These are phyloP conservation scores for Thelonectria olida DNA, from an alignment of 2,329 filamentous ascomycete species.

Conservation along the genomic window DNA sequence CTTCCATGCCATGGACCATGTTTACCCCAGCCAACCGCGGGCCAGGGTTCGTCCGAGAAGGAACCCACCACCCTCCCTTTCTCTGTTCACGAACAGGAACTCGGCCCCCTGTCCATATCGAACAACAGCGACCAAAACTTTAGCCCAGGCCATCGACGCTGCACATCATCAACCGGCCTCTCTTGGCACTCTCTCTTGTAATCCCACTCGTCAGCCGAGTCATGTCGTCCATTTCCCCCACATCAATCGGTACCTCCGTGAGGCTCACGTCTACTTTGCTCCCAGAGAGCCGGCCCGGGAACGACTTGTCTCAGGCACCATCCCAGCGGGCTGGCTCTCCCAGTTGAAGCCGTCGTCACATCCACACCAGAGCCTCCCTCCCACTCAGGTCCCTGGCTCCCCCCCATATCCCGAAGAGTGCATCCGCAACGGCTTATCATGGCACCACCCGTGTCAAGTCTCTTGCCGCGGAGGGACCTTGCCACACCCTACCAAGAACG, in stretches of 20 bases:
- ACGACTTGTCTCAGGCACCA: not conserved
- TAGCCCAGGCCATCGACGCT: slow-evolving; percentile 5
- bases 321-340: not conserved
- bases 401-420: not conserved
- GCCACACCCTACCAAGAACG: slow-evolving; percentile 19
- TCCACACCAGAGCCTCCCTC: not conserved
- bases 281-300: slow-evolving; percentile 15
- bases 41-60: not conserved
- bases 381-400: not conserved
- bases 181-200: slow-evolving; percentile 21
- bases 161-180: slow-evolving; percentile 14
- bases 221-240: slow-evolving; percentile 36
- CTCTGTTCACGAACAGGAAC: not conserved
- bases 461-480: slow-evolving; percentile 31
- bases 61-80: slow-evolving; percentile 13
- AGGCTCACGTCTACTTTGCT: slow-evolving; percentile 23
- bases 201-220: slow-evolving; percentile 32
- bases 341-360: not conserved
- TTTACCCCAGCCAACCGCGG: slow-evolving; percentile 11
- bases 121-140: not conserved
- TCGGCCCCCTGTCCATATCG: not conserved
- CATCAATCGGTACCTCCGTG: slow-evolving; percentile 28
- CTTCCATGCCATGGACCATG: not conserved
- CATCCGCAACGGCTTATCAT: slow-evolving; percentile 33
- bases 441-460: slow-evolving; percentile 26